Evolutionary conservation across 441 rosid species (phyloP).

Genomic region (Cnidoscolus chayamansa): DNA sequence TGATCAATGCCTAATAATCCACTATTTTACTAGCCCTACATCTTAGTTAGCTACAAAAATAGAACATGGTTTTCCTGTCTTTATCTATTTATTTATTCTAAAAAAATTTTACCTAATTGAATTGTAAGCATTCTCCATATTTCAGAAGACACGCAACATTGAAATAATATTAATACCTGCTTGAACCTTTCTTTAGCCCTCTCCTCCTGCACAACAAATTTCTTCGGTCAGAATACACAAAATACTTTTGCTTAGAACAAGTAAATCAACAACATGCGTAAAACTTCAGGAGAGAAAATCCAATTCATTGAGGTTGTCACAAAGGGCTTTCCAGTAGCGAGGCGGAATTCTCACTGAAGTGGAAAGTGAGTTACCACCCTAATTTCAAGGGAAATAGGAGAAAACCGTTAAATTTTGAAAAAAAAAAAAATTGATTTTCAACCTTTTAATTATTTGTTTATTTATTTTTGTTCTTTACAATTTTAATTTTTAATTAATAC

Average conservation of each 20-base stretch:
- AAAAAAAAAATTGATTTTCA: too few relatives aligned
- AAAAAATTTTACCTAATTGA: background rate
- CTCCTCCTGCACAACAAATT: conserved; percentile 48
- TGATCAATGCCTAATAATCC: background rate
- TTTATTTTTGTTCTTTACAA: too few relatives aligned
- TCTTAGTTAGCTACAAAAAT: background rate
- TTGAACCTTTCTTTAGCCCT: conserved; percentile 58
- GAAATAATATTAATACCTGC: conserved; percentile 43
- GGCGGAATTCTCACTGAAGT: too few relatives aligned
- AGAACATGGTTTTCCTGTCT: background rate
- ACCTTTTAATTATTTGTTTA: too few relatives aligned
- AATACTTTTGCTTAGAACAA: background rate
- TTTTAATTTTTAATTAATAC: too few relatives aligned
- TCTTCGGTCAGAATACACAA: conserved; percentile 14
- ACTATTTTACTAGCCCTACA: background rate
- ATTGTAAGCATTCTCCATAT: background rate
- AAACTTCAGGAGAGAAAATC: background rate
- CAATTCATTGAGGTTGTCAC: background rate
- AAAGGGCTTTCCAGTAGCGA: too few relatives aligned
- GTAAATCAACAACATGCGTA: background rate
- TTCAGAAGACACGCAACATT: background rate
- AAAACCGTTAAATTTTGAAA: too few relatives aligned
- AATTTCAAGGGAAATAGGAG: too few relatives aligned
- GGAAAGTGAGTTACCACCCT: too few relatives aligned
- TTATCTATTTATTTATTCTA: background rate